A percentile compares a stretch with the other conserved stretches of the same genome.
These are phyloP conservation scores for Phlegmacium glaucopus DNA, from an alignment of 768 basidiomycete genomes.

Conservation along the genomic window DNA sequence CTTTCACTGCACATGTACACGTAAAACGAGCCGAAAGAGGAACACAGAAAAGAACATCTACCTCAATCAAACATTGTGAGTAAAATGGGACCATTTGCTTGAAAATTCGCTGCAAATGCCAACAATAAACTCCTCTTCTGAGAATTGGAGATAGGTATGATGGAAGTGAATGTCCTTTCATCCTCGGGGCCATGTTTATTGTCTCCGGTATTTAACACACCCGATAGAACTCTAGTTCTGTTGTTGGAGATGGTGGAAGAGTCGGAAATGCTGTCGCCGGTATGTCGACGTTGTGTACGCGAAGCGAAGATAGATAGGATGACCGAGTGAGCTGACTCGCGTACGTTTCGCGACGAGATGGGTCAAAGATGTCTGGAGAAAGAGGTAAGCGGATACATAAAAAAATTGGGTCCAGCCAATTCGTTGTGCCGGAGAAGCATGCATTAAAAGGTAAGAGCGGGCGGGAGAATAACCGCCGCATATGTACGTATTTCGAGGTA, in stretches of 20 bases:
- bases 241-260: neutral
- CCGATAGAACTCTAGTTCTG: slow-evolving; percentile 4
- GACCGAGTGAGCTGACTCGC: slow-evolving; percentile 87
- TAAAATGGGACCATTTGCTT: slow-evolving; percentile 74
- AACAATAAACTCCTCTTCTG: slow-evolving; percentile 6
- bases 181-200: slow-evolving; percentile 11
- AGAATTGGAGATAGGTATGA: neutral
- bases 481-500: neutral
- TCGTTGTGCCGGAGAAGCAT: too few relatives aligned
- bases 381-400: neutral
- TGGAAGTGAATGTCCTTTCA: neutral
- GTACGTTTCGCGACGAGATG: slow-evolving; percentile 69
- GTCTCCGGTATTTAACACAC: slow-evolving; percentile 8
- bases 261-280: slow-evolving; percentile 9
- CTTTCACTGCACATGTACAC: too few relatives aligned
- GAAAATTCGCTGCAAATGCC: slow-evolving; percentile 37
- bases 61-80: slow-evolving; percentile 65
- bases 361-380: slow-evolving; percentile 53
- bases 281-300: slow-evolving; percentile 35
- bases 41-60: slow-evolving; percentile 26
- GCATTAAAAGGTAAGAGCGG: neutral
- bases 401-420: too few relatives aligned
- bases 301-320: slow-evolving; percentile 71
- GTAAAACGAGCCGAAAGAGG: too few relatives aligned
- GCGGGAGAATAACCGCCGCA: neutral